Conservation (phyloP, 1,284 basidiomycete species). For the Pseudozyma sp. region DNA sequence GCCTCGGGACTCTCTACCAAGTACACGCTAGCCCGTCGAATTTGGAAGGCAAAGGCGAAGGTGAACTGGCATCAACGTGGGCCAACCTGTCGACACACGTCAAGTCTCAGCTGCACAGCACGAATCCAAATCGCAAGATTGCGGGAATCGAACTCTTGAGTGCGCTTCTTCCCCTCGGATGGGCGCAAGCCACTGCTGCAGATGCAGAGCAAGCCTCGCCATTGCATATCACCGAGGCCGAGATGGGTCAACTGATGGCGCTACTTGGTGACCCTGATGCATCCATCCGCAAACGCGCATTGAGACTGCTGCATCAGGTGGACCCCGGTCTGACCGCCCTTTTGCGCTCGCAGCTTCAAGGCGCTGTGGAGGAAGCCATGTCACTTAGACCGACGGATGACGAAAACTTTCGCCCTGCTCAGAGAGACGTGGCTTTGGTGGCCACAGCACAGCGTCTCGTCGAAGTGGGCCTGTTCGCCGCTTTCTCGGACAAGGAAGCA, state of each 20-base stretch:
- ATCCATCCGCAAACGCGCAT: constrained; percentile 20
- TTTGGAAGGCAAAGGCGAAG: constrained; percentile 5
- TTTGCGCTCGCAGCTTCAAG: constrained; percentile 25
- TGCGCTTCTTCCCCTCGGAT: constrained; percentile 28
- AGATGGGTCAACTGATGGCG: constrained; percentile 39
- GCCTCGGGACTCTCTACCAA: constrained; percentile 13
- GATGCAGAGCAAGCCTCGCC: constrained; percentile 3
- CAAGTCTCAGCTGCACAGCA: constrained; percentile 30
- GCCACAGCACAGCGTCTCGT: constrained; percentile 14
- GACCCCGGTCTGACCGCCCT: constrained; percentile 18
- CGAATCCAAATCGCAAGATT: constrained; percentile 40
- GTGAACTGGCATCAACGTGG: constrained; percentile 31
- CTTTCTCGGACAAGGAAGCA: neutral
- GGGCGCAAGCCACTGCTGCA: constrained; percentile 11
- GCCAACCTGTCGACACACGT: constrained; percentile 21
- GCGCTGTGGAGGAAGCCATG: constrained; percentile 10
- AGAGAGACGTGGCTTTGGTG: neutral
- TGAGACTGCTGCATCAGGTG: constrained; percentile 26
- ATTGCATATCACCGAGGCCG: constrained; percentile 18
- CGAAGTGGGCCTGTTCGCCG: constrained; percentile 19
- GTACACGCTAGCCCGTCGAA: neutral
- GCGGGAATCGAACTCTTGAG: constrained; percentile 27
- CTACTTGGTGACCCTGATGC: constrained; percentile 29
- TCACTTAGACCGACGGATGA: neutral
- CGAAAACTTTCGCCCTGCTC: neutral